A percentile compares a stretch with the other conserved stretches of the same genome.
These are phyloP conservation scores for Pseudonitzschia pungens DNA, from an alignment of 108 stramenopile species.

Conservation along the genomic window DNA sequence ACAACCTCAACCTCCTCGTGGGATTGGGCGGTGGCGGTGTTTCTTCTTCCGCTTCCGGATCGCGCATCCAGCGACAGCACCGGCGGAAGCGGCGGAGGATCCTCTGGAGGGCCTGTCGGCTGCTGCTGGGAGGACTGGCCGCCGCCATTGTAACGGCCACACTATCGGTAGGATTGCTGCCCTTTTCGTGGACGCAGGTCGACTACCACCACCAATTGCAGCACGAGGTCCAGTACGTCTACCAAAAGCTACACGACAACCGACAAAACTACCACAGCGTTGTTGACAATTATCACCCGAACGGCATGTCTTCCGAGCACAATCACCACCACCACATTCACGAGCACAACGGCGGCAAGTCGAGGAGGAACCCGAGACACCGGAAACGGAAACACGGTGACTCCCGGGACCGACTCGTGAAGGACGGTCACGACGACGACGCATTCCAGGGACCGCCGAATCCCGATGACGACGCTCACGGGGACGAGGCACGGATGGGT, in stretches of 20 bases:
- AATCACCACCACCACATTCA: background rate
- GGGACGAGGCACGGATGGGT: too few species aligned
- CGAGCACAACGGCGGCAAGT: background rate
- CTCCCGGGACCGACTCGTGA: background rate
- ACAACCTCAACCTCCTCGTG: too few species aligned
- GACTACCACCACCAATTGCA: slow-evolving; percentile 42
- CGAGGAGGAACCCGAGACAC: background rate
- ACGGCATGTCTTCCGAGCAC: background rate
- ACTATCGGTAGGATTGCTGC: slow-evolving; percentile 24
- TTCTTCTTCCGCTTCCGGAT: too few species aligned
- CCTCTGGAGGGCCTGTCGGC: background rate
- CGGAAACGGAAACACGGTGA: background rate
- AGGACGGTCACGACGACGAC: background rate
- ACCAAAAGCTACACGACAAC: slow-evolving; percentile 26
- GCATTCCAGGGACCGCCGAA: background rate
- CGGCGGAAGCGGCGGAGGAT: slow-evolving; percentile 7
- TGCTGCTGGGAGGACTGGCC: slow-evolving; percentile 7
- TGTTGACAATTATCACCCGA: slow-evolving; percentile 8
- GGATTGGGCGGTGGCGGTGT: too few species aligned
- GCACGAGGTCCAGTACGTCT: slow-evolving; percentile 15
- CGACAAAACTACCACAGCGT: slow-evolving; percentile 30
- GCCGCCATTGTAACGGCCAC: slow-evolving; percentile 25
- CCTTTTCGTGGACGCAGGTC: slow-evolving; percentile 40
- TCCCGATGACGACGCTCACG: too few species aligned
- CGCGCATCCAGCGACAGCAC: too few species aligned